Base-by-base conservation (phyloP, 2,329 filamentous ascomycete species). In the Shiraia bambusicola region DNA sequence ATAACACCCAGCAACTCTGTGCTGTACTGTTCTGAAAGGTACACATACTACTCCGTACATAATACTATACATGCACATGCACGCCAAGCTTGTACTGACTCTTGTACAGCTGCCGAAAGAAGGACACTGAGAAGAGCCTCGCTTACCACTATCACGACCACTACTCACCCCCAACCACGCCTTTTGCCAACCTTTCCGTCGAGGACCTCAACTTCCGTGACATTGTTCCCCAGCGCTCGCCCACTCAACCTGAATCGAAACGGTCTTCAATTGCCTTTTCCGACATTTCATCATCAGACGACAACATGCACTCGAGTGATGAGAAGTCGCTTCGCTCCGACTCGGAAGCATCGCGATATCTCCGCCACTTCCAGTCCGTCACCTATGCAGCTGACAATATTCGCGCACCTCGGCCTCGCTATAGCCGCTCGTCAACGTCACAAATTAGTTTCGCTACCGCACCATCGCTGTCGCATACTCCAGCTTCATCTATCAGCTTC, bases 1-100 rank as follows among this genome's bases (percentile, higher is more conserved):
- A 76, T 80, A 38, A 75, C 77, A 24, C 81, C 81, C 12, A 76
- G 77, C 62, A 79, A 79, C 58, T 74, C 74, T 12, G 73, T 82
- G 28, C 71, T 84, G 31, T 84, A 84, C 63, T 84, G 81, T 69
- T 83, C 80, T 37, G 79, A 83, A 71, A 76, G 76, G 80, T 83
- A 41, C 11, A 19, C 13, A 12, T 29, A 16, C 16, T 12, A 11
- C n/a, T 5, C 12, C n/a, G 6, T 12, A 27, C 11, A 5, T 11
- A 27, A 27, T 8, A 27, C 7, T 16, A 26, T 41, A 34, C 31
- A 34, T 19, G 14, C 36, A 17, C 39, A 32, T 13, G 32, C 15
- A 13, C 34, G 37, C 27, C 33, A 30, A 31, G 15, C 33, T 25
- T 13, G 31, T 31, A 33, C 56, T 61, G 28, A 64, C 50, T 40